Percentiles rank a stretch among this genome's conserved stretches.
phyloP scores from a whole-genome alignment of 1,284 basidiomycete species.

The Microbotryum saponariae region DNA sequence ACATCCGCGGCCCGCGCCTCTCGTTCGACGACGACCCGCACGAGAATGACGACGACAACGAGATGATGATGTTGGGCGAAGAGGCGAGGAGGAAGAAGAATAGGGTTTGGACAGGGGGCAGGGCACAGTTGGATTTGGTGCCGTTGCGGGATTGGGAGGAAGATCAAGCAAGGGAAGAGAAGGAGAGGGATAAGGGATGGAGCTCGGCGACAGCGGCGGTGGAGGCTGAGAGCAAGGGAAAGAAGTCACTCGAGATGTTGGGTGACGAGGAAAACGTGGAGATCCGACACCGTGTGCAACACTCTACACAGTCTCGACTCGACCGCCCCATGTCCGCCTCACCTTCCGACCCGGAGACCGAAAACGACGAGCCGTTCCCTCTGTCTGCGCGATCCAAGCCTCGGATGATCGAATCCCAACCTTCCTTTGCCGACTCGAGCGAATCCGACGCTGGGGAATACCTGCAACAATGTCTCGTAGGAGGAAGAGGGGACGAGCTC shows the following conservation, averaged over 20 bases:
- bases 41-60: not conserved
- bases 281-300: not conserved
- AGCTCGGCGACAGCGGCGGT: not conserved
- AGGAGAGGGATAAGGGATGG: not conserved
- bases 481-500: not conserved
- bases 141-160: slow-evolving; percentile 1
- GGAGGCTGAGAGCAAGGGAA: not conserved
- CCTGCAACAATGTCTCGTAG: not conserved
- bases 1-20: slow-evolving; percentile 2
- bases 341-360: not conserved
- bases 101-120: not conserved
- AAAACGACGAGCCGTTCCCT: too few species aligned
- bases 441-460: not conserved
- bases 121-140: not conserved
- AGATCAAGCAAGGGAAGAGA: not conserved
- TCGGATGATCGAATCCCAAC: not conserved
- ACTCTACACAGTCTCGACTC: not conserved
- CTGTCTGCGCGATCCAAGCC: not conserved
- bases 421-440: not conserved
- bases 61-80: slow-evolving; percentile 7
- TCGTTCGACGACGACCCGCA: slow-evolving; percentile 3
- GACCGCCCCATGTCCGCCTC: not conserved
- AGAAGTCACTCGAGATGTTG: not conserved
- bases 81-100: slow-evolving; percentile 1
- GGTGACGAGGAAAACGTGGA: not conserved